A percentile compares a stretch with the other conserved stretches of the same genome.
These are phyloP conservation scores for Viola odorata DNA, from an alignment of 345 rosid species.

Conservation along the genomic window DNA sequence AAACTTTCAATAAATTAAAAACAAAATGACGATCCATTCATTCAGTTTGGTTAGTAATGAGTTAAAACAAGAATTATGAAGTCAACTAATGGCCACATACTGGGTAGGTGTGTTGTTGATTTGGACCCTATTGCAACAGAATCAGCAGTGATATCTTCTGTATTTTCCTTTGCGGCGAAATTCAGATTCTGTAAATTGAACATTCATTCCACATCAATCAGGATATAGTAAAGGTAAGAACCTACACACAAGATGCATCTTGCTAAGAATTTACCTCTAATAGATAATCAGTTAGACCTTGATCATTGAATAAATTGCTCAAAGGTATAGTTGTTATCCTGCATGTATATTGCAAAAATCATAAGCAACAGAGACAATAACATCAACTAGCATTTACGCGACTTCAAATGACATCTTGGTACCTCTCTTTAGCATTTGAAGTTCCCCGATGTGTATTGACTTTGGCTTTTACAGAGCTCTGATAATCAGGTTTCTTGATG, in stretches of 20 bases:
- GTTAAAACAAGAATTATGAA: not conserved
- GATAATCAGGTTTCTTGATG: conserved; percentile 35
- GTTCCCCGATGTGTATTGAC: conserved; percentile 18
- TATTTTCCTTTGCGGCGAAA: conserved; percentile 21
- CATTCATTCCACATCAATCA: not conserved
- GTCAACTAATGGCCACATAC: conserved; percentile 22
- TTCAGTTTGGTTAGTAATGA: not conserved
- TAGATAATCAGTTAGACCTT: conserved; percentile 28
- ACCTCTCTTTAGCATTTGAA: conserved; percentile 40
- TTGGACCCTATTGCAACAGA: conserved; percentile 11
- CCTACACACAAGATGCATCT: not conserved
- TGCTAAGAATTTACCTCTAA: conserved; percentile 36
- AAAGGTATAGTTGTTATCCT: conserved; percentile 40
- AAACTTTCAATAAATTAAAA: not conserved
- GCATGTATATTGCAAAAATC: conserved; percentile 16
- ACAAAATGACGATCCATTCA: not conserved
- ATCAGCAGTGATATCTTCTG: conserved; percentile 13
- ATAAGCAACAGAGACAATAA: not conserved
- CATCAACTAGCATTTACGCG: not conserved
- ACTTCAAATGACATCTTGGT: conserved; percentile 2
- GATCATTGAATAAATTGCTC: conserved; percentile 41
- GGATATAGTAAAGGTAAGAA: not conserved
- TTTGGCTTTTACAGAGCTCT: conserved; percentile 41
- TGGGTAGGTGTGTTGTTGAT: conserved; percentile 23
- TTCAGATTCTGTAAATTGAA: conserved; percentile 30